Conservation (phyloP, 2,329 filamentous ascomycete species). For the Thelonectria blattea region DNA sequence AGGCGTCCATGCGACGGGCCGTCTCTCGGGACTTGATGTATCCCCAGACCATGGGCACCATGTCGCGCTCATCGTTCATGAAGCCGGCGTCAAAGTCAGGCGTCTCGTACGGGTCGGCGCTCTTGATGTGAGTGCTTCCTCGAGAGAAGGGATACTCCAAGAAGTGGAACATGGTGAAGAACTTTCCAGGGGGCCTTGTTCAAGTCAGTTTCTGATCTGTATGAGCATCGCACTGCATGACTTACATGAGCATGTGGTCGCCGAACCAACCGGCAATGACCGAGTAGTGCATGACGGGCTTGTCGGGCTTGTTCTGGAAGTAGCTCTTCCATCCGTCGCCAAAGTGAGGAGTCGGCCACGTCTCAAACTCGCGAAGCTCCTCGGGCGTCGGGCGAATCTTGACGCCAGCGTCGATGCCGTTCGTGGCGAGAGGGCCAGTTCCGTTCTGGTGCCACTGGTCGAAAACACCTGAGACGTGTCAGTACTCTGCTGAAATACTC, state of each 20-base stretch:
- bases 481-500: neutral
- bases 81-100: slow-evolving; percentile 83
- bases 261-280: slow-evolving; percentile 73
- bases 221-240: neutral
- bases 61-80: slow-evolving; percentile 85
- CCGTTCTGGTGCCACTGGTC: slow-evolving; percentile 82
- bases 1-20: slow-evolving; percentile 77
- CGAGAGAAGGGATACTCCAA: slow-evolving; percentile 79
- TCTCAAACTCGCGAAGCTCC: slow-evolving; percentile 72
- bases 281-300: slow-evolving; percentile 86
- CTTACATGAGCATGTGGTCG: slow-evolving; percentile 64
- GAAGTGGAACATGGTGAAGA: slow-evolving; percentile 87
- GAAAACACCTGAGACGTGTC: slow-evolving; percentile 60
- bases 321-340: slow-evolving; percentile 78
- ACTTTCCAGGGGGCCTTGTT: slow-evolving; percentile 73
- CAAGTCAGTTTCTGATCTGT: slow-evolving; percentile 34
- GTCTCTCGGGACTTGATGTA: slow-evolving; percentile 86
- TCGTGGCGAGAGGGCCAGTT: slow-evolving; percentile 77
- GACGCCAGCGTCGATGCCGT: slow-evolving; percentile 80
- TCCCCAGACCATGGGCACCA: slow-evolving; percentile 84
- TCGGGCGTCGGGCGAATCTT: slow-evolving; percentile 75
- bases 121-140: slow-evolving; percentile 72
- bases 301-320: slow-evolving; percentile 84
- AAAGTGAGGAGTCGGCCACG: slow-evolving; percentile 78
- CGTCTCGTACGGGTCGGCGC: slow-evolving; percentile 73